Evolutionary conservation across 345 rosid species (phyloP).

Genomic region (Dipteronia dyeriana): DNA sequence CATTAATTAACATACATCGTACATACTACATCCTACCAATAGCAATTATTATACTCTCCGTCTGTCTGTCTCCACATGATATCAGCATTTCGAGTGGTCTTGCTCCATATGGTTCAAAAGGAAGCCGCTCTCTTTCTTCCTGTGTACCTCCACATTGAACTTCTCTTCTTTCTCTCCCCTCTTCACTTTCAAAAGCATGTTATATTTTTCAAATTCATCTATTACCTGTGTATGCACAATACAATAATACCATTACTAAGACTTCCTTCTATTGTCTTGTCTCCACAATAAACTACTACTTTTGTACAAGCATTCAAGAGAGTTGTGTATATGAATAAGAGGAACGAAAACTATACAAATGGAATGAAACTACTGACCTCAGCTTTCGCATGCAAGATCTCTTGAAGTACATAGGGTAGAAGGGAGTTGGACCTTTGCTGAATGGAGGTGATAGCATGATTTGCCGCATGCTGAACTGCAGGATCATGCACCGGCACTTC

Average conservation of each 20-base stretch:
- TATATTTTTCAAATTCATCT: conserved; percentile 58
- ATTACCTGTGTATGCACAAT: conserved; percentile 50
- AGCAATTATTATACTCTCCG: too few species aligned
- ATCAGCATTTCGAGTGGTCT: conserved; percentile 33
- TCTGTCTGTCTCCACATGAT: too few species aligned
- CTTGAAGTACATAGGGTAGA: conserved; percentile 79
- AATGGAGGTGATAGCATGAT: conserved; percentile 78
- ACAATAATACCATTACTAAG: background rate
- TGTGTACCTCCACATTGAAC: conserved; percentile 85
- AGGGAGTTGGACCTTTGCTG: conserved; percentile 96
- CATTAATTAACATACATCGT: too few species aligned
- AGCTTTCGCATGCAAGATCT: conserved; percentile 80
- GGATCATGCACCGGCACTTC: conserved; percentile 80
- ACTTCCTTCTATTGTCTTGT: too few species aligned
- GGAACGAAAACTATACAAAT: background rate
- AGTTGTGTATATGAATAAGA: background rate
- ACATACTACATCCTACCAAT: too few species aligned
- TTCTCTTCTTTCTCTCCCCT: conserved; percentile 92
- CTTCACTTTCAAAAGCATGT: conserved; percentile 78
- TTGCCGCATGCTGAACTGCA: conserved; percentile 80
- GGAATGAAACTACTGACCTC: conserved; percentile 47
- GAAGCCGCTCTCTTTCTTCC: conserved; percentile 65
- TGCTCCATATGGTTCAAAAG: conserved; percentile 74
- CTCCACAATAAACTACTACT: too few species aligned
- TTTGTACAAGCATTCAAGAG: too few species aligned